Evolutionary conservation across 495 filamentous ascomycete genomes (phyloP), one percentile per base, ranked within the genome.

Genomic region (Bathelium albidoporum): DNA sequence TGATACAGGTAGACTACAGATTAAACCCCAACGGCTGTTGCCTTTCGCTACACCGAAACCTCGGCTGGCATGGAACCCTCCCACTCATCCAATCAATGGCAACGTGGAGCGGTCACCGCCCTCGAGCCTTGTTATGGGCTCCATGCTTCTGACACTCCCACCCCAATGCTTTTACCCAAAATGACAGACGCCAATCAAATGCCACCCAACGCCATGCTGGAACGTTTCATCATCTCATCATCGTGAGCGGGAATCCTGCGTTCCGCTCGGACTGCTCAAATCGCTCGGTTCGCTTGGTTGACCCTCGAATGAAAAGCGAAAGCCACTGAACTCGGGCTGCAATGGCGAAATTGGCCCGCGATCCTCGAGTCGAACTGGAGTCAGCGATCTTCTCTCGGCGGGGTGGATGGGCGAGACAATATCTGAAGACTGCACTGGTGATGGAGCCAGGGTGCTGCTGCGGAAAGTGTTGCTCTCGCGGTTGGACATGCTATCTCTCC

Each of bases 81-180:
- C 24, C 24, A 9, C 24, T 55, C 24, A 55, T 29, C 0, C 26
- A 20, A 20, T 29, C 24, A 10, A 55, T 24, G 22, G 24, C 20
- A 55, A 55, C 5, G 2, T 26, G 22, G 20, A 55, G 49, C 49
- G 49, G 49, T 29, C 22, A 55, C 24, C 5, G 24, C 7, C 24
- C 26, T 9, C 7, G 5, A 12, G 12, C 20, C 9, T n/a, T n/a
- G n/a, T n/a, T n/a, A n/a, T n/a, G n/a, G n/a, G n/a, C n/a, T n/a
- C n/a, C n/a, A n/a, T n/a, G n/a, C n/a, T n/a, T n/a, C n/a, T n/a
- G n/a, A n/a, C n/a, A n/a, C n/a, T n/a, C n/a, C 16, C 9, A 28
- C 9, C 49, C 24, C 24, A 55, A 55, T 55, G 49, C 49, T 55
- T 55, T 55, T 55, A 29, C 20, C 49, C 49, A 29, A 55, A 49